Conservation (phyloP, 495 filamentous ascomycete genomes). For the Penicillium atrosanguineum region DNA sequence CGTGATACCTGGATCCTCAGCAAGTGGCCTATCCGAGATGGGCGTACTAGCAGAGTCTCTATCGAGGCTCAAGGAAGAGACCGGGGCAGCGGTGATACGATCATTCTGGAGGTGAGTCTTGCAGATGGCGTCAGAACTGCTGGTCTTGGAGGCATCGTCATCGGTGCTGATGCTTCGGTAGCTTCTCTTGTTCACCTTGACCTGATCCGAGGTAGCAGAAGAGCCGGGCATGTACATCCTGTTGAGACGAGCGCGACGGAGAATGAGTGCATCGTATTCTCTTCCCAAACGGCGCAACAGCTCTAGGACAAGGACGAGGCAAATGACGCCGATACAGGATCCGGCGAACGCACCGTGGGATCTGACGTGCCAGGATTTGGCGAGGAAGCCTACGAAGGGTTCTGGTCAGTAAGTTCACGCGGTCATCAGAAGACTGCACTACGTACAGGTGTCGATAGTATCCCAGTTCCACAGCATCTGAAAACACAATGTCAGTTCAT, state of each 20-base stretch:
- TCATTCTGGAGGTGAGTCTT: constrained; percentile 1
- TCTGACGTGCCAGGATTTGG: constrained; percentile 61
- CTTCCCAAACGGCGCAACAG: constrained; percentile 56
- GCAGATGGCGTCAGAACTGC: constrained; percentile 4
- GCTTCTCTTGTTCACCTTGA: neutral
- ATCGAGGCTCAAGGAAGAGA: constrained; percentile 1
- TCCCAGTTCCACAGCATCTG: constrained; percentile 82
- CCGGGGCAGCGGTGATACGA: constrained; percentile 2
- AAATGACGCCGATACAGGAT: constrained; percentile 66
- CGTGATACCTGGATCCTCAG: neutral
- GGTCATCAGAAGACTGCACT: neutral
- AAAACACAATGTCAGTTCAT: constrained; percentile 2
- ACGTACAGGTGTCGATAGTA: constrained; percentile 61
- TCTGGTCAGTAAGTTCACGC: neutral
- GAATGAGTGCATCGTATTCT: constrained; percentile 60
- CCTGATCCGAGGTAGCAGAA: neutral
- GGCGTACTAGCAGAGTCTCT: neutral
- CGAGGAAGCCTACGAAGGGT: constrained; percentile 55
- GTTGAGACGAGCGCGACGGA: constrained; percentile 37
- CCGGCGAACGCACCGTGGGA: constrained; percentile 62
- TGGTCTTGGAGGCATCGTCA: neutral
- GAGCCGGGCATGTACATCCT: constrained; percentile 13
- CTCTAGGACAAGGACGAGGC: constrained; percentile 62
- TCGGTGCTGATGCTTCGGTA: neutral
- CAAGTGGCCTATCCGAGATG: neutral